These are phyloP conservation scores for Cryptococcus amylolentus DNA, from an alignment of 1,284 basidiomycete species.

Conservation along the genomic window DNA sequence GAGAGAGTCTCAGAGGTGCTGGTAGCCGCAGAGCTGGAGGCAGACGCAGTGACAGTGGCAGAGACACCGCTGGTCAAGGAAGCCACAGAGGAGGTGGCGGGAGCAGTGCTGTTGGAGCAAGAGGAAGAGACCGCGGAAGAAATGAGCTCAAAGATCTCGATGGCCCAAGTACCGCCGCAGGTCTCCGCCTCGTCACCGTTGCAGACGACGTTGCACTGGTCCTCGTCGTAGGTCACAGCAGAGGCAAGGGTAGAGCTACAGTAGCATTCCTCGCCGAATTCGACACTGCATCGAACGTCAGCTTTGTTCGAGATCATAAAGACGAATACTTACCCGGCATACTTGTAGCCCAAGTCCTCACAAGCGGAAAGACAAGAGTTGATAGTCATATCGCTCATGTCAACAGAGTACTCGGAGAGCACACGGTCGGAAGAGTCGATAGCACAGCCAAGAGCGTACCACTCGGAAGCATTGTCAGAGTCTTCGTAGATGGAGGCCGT, in stretches of 20 bases:
- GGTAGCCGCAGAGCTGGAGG: background rate
- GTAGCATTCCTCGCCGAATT: constrained; percentile 45
- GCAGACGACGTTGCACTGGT: constrained; percentile 37
- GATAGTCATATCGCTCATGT: constrained; percentile 28
- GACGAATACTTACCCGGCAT: constrained; percentile 26
- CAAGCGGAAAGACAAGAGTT: constrained; percentile 42
- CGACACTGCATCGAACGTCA: constrained; percentile 15
- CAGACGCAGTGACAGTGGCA: constrained; percentile 1
- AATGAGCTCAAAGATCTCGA: constrained; percentile 37
- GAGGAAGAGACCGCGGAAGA: constrained; percentile 8
- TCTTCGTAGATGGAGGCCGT: constrained; percentile 17
- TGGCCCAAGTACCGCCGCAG: constrained; percentile 40
- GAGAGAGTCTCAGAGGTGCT: background rate
- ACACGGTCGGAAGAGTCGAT: constrained; percentile 25
- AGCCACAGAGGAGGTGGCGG: constrained; percentile 4
- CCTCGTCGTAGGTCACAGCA: constrained; percentile 17
- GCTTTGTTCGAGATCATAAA: background rate
- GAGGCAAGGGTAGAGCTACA: constrained; percentile 30
- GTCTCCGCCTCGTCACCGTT: constrained; percentile 34
- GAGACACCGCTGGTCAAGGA: constrained; percentile 1
- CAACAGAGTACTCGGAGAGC: constrained; percentile 15
- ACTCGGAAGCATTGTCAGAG: constrained; percentile 28
- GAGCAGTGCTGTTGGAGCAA: constrained; percentile 10
- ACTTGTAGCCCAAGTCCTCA: constrained; percentile 38
- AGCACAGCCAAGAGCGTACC: constrained; percentile 43